These are phyloP conservation scores for Tricholoma sp. DNA, from an alignment of 768 basidiomycete genomes.

Conservation along the genomic window DNA sequence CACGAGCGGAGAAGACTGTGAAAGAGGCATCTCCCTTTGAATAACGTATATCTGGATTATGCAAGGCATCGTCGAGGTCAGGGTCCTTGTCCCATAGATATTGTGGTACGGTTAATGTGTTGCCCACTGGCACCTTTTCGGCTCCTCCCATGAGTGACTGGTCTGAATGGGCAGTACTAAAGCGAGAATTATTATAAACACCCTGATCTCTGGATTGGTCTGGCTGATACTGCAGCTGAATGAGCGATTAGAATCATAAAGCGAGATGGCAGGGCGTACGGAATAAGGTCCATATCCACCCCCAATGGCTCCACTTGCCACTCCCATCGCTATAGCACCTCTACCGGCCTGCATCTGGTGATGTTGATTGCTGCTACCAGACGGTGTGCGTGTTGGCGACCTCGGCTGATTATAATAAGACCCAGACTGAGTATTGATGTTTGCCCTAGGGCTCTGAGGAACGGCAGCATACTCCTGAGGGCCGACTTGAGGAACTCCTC, in stretches of 20 bases:
- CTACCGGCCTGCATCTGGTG: slow-evolving; percentile 31
- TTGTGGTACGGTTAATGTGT: slow-evolving; percentile 62
- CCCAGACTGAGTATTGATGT: slow-evolving; percentile 10
- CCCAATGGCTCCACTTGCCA: slow-evolving; percentile 77
- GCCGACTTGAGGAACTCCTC: slow-evolving; percentile 35
- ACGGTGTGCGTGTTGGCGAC: slow-evolving; percentile 18
- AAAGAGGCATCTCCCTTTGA: slow-evolving; percentile 55
- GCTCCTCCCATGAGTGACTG: slow-evolving; percentile 24
- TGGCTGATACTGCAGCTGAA: slow-evolving; percentile 51
- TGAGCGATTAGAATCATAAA: slow-evolving; percentile 1
- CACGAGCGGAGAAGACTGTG: slow-evolving; percentile 74
- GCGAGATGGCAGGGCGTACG: slow-evolving; percentile 37
- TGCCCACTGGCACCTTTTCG: slow-evolving; percentile 31
- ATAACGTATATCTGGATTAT: slow-evolving; percentile 80
- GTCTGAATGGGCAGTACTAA: slow-evolving; percentile 48
- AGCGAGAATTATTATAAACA: slow-evolving; percentile 46
- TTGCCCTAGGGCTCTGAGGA: slow-evolving; percentile 53
- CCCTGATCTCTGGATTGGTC: slow-evolving; percentile 36
- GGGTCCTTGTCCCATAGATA: slow-evolving; percentile 82
- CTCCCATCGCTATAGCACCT: slow-evolving; percentile 64
- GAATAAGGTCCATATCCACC: slow-evolving; percentile 84
- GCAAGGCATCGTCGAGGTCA: slow-evolving; percentile 85
- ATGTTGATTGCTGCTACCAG: slow-evolving; percentile 24
- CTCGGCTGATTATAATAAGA: slow-evolving; percentile 15
- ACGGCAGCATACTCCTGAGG: slow-evolving; percentile 62